Evolutionary conservation across 345 rosid species (phyloP), one percentile per base, ranked within the genome.

Genomic region (Lumnitzera littorea): DNA sequence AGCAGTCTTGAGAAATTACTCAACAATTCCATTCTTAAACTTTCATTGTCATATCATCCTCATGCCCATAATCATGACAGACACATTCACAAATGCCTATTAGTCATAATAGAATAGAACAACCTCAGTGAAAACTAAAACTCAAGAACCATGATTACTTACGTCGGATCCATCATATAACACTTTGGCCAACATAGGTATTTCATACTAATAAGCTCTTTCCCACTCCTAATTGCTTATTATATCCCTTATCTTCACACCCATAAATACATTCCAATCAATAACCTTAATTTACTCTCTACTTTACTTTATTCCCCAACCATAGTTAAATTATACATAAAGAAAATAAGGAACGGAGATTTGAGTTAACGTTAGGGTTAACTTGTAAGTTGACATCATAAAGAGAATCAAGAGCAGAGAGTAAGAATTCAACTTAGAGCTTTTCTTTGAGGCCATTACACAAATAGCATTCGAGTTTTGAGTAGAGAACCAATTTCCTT

Each of bases 401-500:
- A n/a, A 87, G 88, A 13, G 96, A 81, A 52, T 80, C 70, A 0
- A 87, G 75, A 27, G 83, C 76, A 12, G 92, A 67, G 48, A 92
- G 71, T 63, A 78, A 76, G 80, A 92, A 92, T 5, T 90, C 91
- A 29, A 89, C 84, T 11, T 85, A 67, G 29, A 85, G 94, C 77
- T 85, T 89, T 75, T 89, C 98, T 72, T 92, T 89, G 70, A 92
- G 94, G 49, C 96, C 96, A 71, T 89, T 96, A 66, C 98, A 92
- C 76, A 89, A 82, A 75, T 91, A 89, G 73, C 96, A 89, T 2
- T 87, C 96, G 11, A 96, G 95, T 69, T 85, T 87, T 5, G 94
- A 85, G 73, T 92, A 92, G 17, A 89, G 84, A 23, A 89, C 75
- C 48, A 85, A 83, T 58, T 63, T 85, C 64, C 86, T 80, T 5